Conservation (phyloP, 495 filamentous ascomycete genomes). For the Aspergillus panamensis region DNA sequence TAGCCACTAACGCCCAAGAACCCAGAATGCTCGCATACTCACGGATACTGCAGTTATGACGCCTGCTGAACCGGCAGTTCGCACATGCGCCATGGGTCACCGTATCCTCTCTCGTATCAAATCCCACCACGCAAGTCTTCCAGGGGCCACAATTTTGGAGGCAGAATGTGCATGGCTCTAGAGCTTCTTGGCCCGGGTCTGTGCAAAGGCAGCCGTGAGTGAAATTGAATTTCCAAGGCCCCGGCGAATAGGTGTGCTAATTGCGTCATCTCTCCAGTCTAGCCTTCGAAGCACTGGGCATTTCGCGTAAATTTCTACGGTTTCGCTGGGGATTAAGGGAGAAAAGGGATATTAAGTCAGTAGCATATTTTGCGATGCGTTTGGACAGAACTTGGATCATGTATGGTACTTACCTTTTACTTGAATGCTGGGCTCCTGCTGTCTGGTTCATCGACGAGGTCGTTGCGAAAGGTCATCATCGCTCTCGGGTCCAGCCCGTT, state of each 20-base stretch:
- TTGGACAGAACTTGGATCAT: no score
- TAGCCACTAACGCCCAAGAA: not conserved
- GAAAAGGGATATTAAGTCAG: not conserved
- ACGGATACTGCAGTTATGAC: constrained; percentile 5
- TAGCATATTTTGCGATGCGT: no score
- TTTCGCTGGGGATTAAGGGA: not conserved
- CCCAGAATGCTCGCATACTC: not conserved
- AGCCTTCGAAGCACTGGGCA: constrained; percentile 7
- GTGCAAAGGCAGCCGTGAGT: constrained; percentile 8
- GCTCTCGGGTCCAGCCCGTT: no score
- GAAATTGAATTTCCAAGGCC: not conserved
- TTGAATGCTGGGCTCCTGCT: no score
- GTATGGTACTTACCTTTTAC: no score
- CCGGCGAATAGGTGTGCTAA: not conserved
- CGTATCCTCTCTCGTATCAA: not conserved
- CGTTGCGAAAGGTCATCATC: no score
- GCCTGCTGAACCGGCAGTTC: constrained; percentile 13
- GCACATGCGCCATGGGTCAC: constrained; percentile 5
- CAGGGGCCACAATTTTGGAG: not conserved
- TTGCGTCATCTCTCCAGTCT: constrained; percentile 10
- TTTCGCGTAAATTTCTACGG: not conserved
- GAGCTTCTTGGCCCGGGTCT: constrained; percentile 10
- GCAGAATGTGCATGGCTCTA: constrained; percentile 6
- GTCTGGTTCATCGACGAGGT: no score
- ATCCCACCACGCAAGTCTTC: constrained; percentile 12